phyloP scores from a whole-genome alignment of 441 rosid species.

The Eugenia klotzschiana region DNA sequence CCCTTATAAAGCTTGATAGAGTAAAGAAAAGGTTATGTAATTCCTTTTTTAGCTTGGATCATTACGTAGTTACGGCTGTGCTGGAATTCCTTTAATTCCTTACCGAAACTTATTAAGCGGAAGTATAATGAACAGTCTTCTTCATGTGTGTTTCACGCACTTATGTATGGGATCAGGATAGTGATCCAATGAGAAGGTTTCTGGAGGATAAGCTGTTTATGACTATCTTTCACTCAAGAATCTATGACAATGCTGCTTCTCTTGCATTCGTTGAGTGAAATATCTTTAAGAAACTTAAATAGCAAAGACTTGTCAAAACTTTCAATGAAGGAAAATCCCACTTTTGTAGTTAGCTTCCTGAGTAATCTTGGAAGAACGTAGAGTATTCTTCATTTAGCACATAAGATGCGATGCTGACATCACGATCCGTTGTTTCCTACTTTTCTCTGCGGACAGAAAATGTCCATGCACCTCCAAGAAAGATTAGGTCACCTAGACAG shows the following conservation, averaged over 20 bases:
- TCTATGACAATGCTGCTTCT: no score
- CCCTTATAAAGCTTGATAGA: neutral
- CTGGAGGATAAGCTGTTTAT: no score
- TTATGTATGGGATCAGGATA: no score
- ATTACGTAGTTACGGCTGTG: neutral
- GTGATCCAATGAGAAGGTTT: no score
- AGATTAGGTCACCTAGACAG: constrained; percentile 1
- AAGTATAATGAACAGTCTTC: neutral
- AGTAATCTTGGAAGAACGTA: neutral
- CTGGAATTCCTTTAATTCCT: neutral
- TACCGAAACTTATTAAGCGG: neutral
- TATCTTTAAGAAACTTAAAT: no score
- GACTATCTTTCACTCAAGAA: no score
- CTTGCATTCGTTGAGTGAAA: no score
- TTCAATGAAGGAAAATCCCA: no score
- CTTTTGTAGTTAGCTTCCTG: neutral
- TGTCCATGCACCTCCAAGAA: constrained; percentile 16
- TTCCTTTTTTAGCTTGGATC: neutral
- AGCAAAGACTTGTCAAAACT: no score
- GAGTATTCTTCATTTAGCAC: neutral
- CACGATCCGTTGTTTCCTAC: neutral
- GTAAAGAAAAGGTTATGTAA: neutral
- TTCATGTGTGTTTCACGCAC: neutral
- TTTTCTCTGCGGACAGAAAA: constrained; percentile 1
- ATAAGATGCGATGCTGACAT: neutral